A percentile compares a stretch with the other conserved stretches of the same genome.
Evolutionary conservation across 2,329 filamentous ascomycete genomes (phyloP).

Genomic region (Colletotrichum trifolii): DNA sequence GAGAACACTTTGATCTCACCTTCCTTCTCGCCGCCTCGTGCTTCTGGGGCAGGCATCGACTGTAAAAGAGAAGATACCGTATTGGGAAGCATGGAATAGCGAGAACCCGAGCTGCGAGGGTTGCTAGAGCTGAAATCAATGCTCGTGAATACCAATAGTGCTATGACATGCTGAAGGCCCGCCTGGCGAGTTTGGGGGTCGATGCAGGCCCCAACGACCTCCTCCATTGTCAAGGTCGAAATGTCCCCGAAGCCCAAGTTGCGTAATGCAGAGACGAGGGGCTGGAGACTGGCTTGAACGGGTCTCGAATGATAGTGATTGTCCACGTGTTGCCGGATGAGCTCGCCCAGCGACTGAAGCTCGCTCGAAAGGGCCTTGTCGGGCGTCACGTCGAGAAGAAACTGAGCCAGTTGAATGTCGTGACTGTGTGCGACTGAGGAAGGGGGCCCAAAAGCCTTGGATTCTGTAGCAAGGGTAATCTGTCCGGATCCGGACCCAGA

Average conservation of each 20-base stretch:
- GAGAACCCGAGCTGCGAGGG: slow-evolving; percentile 31
- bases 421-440: slow-evolving; percentile 28
- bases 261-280: slow-evolving; percentile 41
- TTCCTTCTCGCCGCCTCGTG: slow-evolving; percentile 39
- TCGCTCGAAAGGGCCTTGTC: slow-evolving; percentile 50
- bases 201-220: slow-evolving; percentile 45
- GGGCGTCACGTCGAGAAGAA: slow-evolving; percentile 49
- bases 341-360: slow-evolving; percentile 46
- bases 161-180: slow-evolving; percentile 52
- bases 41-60: slow-evolving; percentile 43
- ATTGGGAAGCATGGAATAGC: slow-evolving; percentile 50
- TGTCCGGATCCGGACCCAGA: slow-evolving; percentile 42
- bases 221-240: slow-evolving; percentile 28
- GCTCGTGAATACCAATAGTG: slow-evolving; percentile 48
- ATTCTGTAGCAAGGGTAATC: slow-evolving; percentile 8
- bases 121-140: slow-evolving; percentile 44
- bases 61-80: slow-evolving; percentile 45
- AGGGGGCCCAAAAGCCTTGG: slow-evolving; percentile 11
- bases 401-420: slow-evolving; percentile 46
- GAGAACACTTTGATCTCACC: slow-evolving; percentile 42
- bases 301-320: slow-evolving; percentile 49
- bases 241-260: slow-evolving; percentile 42
- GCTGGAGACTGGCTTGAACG: slow-evolving; percentile 35
- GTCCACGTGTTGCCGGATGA: slow-evolving; percentile 54
- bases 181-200: slow-evolving; percentile 45